phyloP scores from a whole-genome alignment of 129 eudicot genomes.

The Artemisia argyi region DNA sequence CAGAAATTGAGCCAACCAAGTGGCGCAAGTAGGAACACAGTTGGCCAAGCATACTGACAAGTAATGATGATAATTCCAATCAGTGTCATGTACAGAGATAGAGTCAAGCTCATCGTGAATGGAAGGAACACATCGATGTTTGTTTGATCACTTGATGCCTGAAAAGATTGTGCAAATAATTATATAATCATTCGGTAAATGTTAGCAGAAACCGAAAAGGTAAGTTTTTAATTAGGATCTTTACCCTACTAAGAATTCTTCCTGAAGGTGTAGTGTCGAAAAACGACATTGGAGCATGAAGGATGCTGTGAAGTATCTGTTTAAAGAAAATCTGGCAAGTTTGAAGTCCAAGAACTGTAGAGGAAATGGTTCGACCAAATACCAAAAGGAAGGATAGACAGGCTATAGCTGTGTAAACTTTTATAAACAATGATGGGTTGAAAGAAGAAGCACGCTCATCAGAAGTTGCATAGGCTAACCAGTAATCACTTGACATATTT shows the following conservation, averaged over 20 bases:
- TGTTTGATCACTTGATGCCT: constrained; percentile 90
- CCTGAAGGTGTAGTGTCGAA: constrained; percentile 94
- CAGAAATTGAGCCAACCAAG: constrained; percentile 82
- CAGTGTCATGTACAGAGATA: constrained; percentile 50
- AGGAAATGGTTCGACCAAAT: constrained; percentile 38
- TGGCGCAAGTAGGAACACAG: constrained; percentile 62
- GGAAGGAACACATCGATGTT: constrained; percentile 73
- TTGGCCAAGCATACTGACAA: constrained; percentile 93
- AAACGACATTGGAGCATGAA: constrained; percentile 93
- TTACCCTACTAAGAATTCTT: constrained; percentile 81
- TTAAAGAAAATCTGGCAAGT: constrained; percentile 65
- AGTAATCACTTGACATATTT: constrained; percentile 64
- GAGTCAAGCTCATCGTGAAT: constrained; percentile 39
- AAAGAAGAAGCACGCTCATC: constrained; percentile 52
- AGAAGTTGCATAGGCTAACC: constrained; percentile 81
- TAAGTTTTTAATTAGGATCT: not conserved
- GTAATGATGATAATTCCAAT: constrained; percentile 68
- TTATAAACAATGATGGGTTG: constrained; percentile 59
- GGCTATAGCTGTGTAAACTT: constrained; percentile 51
- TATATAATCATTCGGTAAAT: not conserved
- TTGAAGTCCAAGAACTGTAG: constrained; percentile 60
- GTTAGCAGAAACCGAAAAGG: not conserved
- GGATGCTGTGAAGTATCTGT: constrained; percentile 59
- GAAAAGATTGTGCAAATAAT: constrained; percentile 16
- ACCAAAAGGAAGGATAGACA: constrained; percentile 43